phyloP scores from a whole-genome alignment of 768 basidiomycete species.

The Lentinula edodes region DNA sequence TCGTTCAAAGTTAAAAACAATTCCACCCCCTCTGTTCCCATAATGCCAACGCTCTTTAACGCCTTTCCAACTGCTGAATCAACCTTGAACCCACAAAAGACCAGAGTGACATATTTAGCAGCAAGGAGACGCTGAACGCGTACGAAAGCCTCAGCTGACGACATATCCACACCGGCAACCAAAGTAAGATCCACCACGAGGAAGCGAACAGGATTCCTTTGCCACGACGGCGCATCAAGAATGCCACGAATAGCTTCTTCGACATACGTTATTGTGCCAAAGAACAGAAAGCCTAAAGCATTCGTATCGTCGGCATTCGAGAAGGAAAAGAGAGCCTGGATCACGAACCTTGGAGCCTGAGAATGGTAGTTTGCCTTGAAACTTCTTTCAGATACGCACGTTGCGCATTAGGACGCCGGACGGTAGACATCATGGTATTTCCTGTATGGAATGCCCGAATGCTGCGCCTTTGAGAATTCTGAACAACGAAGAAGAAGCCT shows the following conservation, averaged over 20 bases:
- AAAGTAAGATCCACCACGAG: slow-evolving; percentile 83
- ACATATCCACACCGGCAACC: slow-evolving; percentile 90
- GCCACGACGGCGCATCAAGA: slow-evolving; percentile 68
- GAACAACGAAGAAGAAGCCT: slow-evolving; percentile 97
- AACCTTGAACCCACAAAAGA: slow-evolving; percentile 76
- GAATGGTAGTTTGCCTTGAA: slow-evolving; percentile 83
- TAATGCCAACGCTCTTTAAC: slow-evolving; percentile 70
- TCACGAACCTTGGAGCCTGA: slow-evolving; percentile 72
- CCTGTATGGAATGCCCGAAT: slow-evolving; percentile 84
- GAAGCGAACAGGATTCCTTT: slow-evolving; percentile 77
- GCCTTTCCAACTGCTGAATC: slow-evolving; percentile 68
- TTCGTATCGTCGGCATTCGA: background rate
- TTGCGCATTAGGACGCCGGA: slow-evolving; percentile 83
- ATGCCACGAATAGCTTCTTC: slow-evolving; percentile 80
- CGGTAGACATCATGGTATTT: slow-evolving; percentile 81
- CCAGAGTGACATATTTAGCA: slow-evolving; percentile 73
- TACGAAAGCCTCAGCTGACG: slow-evolving; percentile 91
- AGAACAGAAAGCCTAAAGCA: slow-evolving; percentile 77
- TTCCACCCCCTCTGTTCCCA: slow-evolving; percentile 76
- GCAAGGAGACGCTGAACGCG: slow-evolving; percentile 79
- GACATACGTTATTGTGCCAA: slow-evolving; percentile 87
- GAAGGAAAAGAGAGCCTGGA: background rate
- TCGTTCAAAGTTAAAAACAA: slow-evolving; percentile 79
- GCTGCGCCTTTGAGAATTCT: slow-evolving; percentile 80
- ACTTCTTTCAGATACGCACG: slow-evolving; percentile 89